These are phyloP conservation scores for Barnettozyma californica DNA, from an alignment of 805 yeast species.

Conservation along the genomic window DNA sequence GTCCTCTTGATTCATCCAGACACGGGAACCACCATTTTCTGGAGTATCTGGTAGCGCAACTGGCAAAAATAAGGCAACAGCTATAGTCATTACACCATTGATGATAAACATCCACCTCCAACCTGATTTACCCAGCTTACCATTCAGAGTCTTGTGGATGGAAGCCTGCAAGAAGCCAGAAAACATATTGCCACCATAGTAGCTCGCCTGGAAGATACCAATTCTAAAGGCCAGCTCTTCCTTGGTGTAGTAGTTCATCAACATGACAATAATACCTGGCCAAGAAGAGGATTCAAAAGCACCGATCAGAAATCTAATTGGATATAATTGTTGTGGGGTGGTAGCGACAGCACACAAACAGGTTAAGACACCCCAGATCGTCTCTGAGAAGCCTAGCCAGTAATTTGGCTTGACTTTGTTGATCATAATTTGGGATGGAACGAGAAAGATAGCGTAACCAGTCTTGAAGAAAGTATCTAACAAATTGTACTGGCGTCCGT, in stretches of 20 bases:
- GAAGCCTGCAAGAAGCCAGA: slow-evolving; percentile 34
- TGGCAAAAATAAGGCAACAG: slow-evolving; percentile 30
- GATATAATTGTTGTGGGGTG: slow-evolving; percentile 35
- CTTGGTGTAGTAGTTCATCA: slow-evolving; percentile 32
- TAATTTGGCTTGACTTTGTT: slow-evolving; percentile 49
- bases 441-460: slow-evolving; percentile 57
- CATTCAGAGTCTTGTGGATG: slow-evolving; percentile 4
- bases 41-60: slow-evolving; percentile 35
- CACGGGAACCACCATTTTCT: slow-evolving; percentile 21
- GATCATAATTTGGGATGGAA: slow-evolving; percentile 60
- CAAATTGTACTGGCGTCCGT: slow-evolving; percentile 7
- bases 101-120: slow-evolving; percentile 17
- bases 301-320: slow-evolving; percentile 61
- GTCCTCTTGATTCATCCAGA: slow-evolving; percentile 29
- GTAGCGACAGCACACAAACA: slow-evolving; percentile 43
- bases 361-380: slow-evolving; percentile 67
- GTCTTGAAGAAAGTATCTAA: slow-evolving; percentile 55
- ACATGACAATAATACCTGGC: slow-evolving; percentile 35
- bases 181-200: slow-evolving; percentile 17
- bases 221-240: slow-evolving; percentile 32
- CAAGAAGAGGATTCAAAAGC: slow-evolving; percentile 60
- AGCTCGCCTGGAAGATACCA: slow-evolving; percentile 19
- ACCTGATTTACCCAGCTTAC: slow-evolving; percentile 9
- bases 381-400: slow-evolving; percentile 47
- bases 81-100: slow-evolving; percentile 15